Conservation (phyloP, 2,329 filamentous ascomycete species). For the Lasiodiplodia citricola region DNA sequence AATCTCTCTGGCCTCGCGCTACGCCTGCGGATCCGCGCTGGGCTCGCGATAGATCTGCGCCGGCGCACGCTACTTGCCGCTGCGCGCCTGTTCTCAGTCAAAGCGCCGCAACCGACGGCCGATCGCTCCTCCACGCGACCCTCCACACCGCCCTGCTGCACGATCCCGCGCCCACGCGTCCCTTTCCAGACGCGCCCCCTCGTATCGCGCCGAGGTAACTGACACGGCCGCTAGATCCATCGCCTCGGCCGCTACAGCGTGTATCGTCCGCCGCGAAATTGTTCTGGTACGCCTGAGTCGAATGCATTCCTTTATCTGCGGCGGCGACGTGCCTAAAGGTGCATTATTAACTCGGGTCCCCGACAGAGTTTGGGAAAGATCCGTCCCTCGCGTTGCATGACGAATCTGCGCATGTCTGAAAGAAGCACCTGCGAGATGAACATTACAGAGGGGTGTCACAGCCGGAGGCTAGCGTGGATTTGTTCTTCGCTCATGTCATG, state of each 20-base stretch:
- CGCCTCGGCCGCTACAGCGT: not conserved
- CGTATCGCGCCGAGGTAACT: not conserved
- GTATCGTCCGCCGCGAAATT: too few relatives aligned
- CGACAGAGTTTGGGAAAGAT: too few relatives aligned
- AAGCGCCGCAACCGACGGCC: conserved; percentile 19
- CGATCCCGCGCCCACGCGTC: not conserved
- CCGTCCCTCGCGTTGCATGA: too few relatives aligned
- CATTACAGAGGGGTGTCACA: too few relatives aligned
- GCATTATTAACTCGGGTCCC: too few relatives aligned
- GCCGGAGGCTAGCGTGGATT: too few relatives aligned
- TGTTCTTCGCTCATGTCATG: too few relatives aligned
- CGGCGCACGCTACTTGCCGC: conserved; percentile 8
- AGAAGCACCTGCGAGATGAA: too few relatives aligned
- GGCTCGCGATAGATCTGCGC: conserved; percentile 21
- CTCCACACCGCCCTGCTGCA: not conserved
- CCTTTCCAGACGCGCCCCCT: not conserved
- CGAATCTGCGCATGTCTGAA: too few relatives aligned
- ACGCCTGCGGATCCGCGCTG: conserved; percentile 9
- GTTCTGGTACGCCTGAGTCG: too few relatives aligned
- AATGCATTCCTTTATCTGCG: too few relatives aligned
- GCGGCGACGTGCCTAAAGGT: too few relatives aligned
- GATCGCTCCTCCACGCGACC: not conserved
- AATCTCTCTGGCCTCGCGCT: not conserved
- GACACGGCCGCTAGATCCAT: not conserved
- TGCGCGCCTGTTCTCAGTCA: conserved; percentile 22